phyloP scores from a whole-genome alignment of 257 asterid species.

The Fraxinus cuspidata region DNA sequence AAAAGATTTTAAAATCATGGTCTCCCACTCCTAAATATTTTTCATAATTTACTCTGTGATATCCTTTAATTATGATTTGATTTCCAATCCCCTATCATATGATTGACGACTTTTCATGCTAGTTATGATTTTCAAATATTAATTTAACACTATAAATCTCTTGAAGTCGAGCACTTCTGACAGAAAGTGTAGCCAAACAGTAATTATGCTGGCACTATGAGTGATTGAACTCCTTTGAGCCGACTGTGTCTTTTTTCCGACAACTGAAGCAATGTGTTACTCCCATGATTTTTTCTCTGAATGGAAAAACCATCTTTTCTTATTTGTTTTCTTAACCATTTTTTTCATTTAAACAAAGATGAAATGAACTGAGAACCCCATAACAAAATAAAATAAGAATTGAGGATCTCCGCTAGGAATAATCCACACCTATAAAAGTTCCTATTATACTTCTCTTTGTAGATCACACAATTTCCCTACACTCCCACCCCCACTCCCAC shows the following conservation, averaged over 20 bases:
- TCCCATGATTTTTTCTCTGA: not conserved
- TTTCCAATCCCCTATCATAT: not conserved
- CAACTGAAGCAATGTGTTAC: not conserved
- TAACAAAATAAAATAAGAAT: not conserved
- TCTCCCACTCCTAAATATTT: not conserved
- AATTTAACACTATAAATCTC: not conserved
- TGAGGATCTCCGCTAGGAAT: not conserved
- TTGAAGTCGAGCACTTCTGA: not conserved
- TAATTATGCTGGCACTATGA: constrained; percentile 1
- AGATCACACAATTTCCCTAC: not conserved
- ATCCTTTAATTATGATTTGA: not conserved
- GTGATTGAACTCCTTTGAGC: not conserved
- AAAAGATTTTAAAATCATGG: not conserved
- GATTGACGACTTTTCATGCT: not conserved
- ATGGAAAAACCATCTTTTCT: not conserved
- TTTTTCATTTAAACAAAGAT: not conserved
- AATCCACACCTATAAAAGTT: not conserved
- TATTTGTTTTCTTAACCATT: not conserved
- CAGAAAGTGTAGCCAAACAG: not conserved
- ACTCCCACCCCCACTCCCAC: not conserved
- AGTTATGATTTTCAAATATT: not conserved
- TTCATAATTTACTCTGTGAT: not conserved
- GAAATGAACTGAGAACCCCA: not conserved
- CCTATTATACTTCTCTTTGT: not conserved
- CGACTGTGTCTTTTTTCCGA: not conserved